These are phyloP conservation scores for Blastobotrys americana DNA, from an alignment of 805 yeast genomes.

Conservation along the genomic window DNA sequence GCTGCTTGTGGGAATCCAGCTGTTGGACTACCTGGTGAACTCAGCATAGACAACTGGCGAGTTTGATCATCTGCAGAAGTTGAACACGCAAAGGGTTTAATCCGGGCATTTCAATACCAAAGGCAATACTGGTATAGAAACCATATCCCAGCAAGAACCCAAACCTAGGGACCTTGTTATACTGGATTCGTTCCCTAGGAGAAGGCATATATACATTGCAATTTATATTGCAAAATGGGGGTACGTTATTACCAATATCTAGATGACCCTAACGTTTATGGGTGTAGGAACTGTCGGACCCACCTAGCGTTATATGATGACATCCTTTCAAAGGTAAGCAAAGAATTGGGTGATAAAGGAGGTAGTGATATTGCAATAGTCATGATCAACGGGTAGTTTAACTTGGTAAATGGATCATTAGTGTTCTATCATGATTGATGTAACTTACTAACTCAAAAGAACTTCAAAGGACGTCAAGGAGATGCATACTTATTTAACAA, in stretches of 20 bases:
- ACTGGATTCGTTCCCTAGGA: too few relatives aligned
- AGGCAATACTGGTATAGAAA: too few relatives aligned
- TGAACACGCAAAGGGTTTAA: too few relatives aligned
- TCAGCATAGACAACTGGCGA: too few relatives aligned
- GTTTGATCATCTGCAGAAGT: too few relatives aligned
- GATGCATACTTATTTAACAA: conserved; percentile 47
- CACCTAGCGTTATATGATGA: conserved; percentile 35
- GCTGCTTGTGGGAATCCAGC: too few relatives aligned
- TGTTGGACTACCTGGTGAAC: too few relatives aligned
- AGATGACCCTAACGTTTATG: conserved; percentile 30
- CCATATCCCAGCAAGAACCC: too few relatives aligned
- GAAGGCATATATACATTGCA: not conserved
- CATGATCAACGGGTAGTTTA: too few relatives aligned
- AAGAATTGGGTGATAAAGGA: not conserved
- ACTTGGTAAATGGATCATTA: not conserved
- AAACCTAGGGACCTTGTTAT: too few relatives aligned
- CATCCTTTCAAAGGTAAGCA: conserved; percentile 34
- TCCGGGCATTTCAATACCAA: too few relatives aligned
- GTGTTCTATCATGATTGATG: not conserved
- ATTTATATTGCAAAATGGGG: conserved; percentile 35
- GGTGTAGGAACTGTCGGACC: conserved; percentile 36
- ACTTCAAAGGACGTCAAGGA: conserved; percentile 52
- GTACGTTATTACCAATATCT: conserved; percentile 39
- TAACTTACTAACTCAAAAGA: conserved; percentile 16
- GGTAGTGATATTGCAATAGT: too few relatives aligned